These are phyloP conservation scores for Chaetoceros tenuissimus DNA, from an alignment of 108 stramenopile genomes.

Conservation along the genomic window DNA sequence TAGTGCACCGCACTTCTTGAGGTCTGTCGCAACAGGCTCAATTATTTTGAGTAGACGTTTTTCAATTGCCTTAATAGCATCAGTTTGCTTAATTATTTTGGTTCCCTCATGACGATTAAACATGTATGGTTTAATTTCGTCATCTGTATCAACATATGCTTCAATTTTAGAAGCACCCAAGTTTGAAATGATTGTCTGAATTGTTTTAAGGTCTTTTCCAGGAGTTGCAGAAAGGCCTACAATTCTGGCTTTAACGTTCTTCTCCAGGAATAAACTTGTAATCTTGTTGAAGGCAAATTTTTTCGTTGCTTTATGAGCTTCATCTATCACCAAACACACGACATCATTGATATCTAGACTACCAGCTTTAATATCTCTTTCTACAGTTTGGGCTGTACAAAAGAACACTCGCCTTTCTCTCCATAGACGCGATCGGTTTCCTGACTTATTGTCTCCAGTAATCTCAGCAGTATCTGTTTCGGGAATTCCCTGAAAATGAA, in stretches of 20 bases:
- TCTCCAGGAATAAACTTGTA: slow-evolving; percentile 33
- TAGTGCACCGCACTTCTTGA: slow-evolving; percentile 30
- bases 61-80: slow-evolving; percentile 32
- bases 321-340: slow-evolving; percentile 93
- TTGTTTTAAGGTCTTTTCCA: slow-evolving; percentile 77
- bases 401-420: slow-evolving; percentile 78
- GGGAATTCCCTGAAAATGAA: too few relatives aligned
- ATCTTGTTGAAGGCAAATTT: slow-evolving; percentile 82
- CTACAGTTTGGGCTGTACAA: slow-evolving; percentile 94
- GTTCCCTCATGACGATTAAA: slow-evolving; percentile 64
- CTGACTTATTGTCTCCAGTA: slow-evolving; percentile 38
- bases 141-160: slow-evolving; percentile 77
- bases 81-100: slow-evolving; percentile 41
- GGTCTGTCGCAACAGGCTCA: slow-evolving; percentile 28
- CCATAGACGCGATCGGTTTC: slow-evolving; percentile 52
- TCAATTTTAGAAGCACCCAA: slow-evolving; percentile 65
- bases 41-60: slow-evolving; percentile 39
- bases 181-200: slow-evolving; percentile 69
- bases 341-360: slow-evolving; percentile 41
- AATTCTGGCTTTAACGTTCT: slow-evolving; percentile 59
- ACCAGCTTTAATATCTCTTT: slow-evolving; percentile 75
- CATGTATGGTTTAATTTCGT: slow-evolving; percentile 66
- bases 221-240: slow-evolving; percentile 95
- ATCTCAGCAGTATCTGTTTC: slow-evolving; percentile 70
- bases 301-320: slow-evolving; percentile 94